Evolutionary conservation across 495 filamentous ascomycete species (phyloP), one percentile per base, ranked within the genome.

Genomic region (Aspergillus steynii): DNA sequence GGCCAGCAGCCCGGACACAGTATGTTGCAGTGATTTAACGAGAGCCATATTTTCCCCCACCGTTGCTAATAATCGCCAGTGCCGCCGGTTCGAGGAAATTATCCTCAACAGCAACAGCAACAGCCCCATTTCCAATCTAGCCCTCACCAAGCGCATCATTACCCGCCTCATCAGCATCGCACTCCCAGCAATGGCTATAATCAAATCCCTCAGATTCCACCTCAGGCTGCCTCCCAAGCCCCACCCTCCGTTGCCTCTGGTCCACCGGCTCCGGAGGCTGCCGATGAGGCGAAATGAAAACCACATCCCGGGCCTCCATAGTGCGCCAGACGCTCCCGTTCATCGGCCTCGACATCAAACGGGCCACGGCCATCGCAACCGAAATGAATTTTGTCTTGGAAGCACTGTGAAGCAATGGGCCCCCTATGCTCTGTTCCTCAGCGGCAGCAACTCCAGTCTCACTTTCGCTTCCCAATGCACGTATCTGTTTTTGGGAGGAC

Each of bases 111-210:
- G 10, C 37, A 42, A 4, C 37, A 84, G 51, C 83, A 85, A 59
- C 80, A 82, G 42, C 80, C 82, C 10, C 86, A 86, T 56, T 88
- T 85, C 65, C 84, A 80, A 46, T 84, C 83, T 52, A 86, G 85
- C 63, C 87, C 86, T 25, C 87, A 88, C 63, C 86, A 87, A 66
- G 73, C 79, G 62, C 85, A 88, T 65, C 86, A 89, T 60, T 88
- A 85, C 66, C 86, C 85, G 9, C 83, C 80, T 48, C 80, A 83
- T 59, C 77, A 83, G 48, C 83, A 88, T 58, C 86, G 85, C 46
- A 83, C 81, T 27, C 82, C 82, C 32, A 82, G 79, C 69, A 85
- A 79, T 61, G 82, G 81, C 57, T 86, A 85, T 65, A 85, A 80
- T 57, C 83, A 85, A 55, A 79, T 81, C 49, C 71, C 76, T 55